Evolutionary conservation across 2,329 filamentous ascomycete genomes (phyloP).

Genomic region (Cladosporium oxysporum): DNA sequence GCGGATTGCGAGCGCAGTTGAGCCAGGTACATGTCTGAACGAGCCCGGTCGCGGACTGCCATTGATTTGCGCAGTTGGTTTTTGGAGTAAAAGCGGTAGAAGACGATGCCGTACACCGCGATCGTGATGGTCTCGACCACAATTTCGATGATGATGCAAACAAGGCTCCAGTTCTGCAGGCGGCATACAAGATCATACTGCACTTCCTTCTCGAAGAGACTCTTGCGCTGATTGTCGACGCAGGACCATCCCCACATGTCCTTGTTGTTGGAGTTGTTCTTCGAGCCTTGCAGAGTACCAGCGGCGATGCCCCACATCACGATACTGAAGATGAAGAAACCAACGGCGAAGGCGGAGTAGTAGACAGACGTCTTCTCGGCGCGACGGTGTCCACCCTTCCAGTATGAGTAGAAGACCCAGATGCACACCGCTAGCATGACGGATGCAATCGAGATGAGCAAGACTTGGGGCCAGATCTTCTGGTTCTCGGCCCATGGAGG

Average conservation of each 20-base stretch:
- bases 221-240: slow-evolving; percentile 73
- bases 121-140: slow-evolving; percentile 91
- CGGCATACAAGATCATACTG: slow-evolving; percentile 90
- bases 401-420: slow-evolving; percentile 81
- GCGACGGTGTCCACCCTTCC: slow-evolving; percentile 79
- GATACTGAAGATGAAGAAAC: slow-evolving; percentile 91
- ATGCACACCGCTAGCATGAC: slow-evolving; percentile 80
- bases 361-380: slow-evolving; percentile 94
- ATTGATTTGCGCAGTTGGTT: slow-evolving; percentile 94
- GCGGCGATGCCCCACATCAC: slow-evolving; percentile 90
- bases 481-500: slow-evolving; percentile 82
- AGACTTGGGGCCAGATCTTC: slow-evolving; percentile 83
- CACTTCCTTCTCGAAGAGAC: slow-evolving; percentile 77
- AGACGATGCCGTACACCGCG: slow-evolving; percentile 87
- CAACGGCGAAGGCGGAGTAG: slow-evolving; percentile 90
- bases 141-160: slow-evolving; percentile 97
- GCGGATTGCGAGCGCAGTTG: slow-evolving; percentile 72
- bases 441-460: slow-evolving; percentile 75
- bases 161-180: slow-evolving; percentile 90
- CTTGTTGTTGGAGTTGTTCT: slow-evolving; percentile 71
- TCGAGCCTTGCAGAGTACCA: slow-evolving; percentile 77
- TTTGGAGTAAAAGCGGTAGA: slow-evolving; percentile 98
- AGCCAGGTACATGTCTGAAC: slow-evolving; percentile 89
- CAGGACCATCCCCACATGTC: slow-evolving; percentile 99
- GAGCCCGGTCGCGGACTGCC: slow-evolving; percentile 90